Evolutionary conservation across 495 filamentous ascomycete genomes (phyloP).

Genomic region (Talaromyces thailandensis): DNA sequence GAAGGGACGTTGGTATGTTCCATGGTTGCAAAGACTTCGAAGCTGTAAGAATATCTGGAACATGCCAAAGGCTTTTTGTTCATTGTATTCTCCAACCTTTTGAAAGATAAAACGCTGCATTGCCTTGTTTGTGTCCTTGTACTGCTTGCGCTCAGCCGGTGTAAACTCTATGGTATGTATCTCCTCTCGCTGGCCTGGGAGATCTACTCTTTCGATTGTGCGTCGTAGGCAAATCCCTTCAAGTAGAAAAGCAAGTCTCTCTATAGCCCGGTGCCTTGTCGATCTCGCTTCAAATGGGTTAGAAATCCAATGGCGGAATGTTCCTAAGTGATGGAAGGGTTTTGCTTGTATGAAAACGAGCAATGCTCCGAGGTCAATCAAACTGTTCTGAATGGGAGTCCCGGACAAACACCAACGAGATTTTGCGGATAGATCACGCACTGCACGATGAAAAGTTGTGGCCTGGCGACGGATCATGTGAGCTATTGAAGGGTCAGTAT

Average conservation of each 20-base stretch:
- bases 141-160: conserved; percentile 20
- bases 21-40: conserved; percentile 38
- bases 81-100: conserved; percentile 14
- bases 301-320: conserved; percentile 10
- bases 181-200: conserved; percentile 18
- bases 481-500: conserved; percentile 14
- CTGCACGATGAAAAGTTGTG: conserved; percentile 23
- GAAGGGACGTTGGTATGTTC: conserved; percentile 29
- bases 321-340: conserved; percentile 43
- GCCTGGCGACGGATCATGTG: conserved; percentile 30
- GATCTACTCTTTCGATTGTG: conserved; percentile 17
- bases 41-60: conserved; percentile 35
- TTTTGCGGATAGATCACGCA: conserved; percentile 20
- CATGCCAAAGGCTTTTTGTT: conserved; percentile 18
- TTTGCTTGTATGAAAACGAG: conserved; percentile 94
- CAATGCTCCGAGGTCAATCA: conserved; percentile 95
- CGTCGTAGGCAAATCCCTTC: conserved; percentile 16
- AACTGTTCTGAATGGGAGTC: conserved; percentile 93
- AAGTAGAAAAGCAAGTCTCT: conserved; percentile 9
- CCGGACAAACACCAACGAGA: conserved; percentile 60
- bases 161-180: conserved; percentile 15
- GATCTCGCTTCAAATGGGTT: conserved; percentile 7
- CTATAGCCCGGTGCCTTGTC: background rate
- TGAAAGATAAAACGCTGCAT: conserved; percentile 22
- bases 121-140: conserved; percentile 18